Conservation (phyloP, 495 filamentous ascomycete genomes). For the Penicillium cosmopolitanum region DNA sequence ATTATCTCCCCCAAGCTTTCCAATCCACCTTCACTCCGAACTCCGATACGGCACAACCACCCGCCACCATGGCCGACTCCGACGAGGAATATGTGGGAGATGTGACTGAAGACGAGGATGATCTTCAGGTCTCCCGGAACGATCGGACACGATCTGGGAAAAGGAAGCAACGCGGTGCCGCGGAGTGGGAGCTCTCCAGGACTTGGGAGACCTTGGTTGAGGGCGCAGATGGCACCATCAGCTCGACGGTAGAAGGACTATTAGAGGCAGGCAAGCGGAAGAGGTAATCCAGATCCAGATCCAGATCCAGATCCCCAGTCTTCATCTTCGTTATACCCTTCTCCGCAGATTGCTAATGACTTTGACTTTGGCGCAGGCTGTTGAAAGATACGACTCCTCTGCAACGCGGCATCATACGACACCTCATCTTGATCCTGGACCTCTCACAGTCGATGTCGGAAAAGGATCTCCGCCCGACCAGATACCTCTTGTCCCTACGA, state of each 20-base stretch:
- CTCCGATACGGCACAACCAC: neutral
- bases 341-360: neutral
- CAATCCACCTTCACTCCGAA: neutral
- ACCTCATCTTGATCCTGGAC: slow-evolving; percentile 90
- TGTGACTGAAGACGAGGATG: slow-evolving; percentile 82
- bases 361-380: slow-evolving; percentile 51
- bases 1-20: neutral
- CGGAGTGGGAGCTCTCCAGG: slow-evolving; percentile 59
- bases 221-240: slow-evolving; percentile 75
- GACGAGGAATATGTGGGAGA: slow-evolving; percentile 84
- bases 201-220: slow-evolving; percentile 71
- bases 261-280: slow-evolving; percentile 75
- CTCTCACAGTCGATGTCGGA: slow-evolving; percentile 92
- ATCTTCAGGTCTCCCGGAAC: slow-evolving; percentile 56
- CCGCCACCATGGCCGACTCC: slow-evolving; percentile 53
- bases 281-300: slow-evolving; percentile 53
- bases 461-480: slow-evolving; percentile 88
- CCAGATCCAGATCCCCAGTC: neutral
- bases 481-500: slow-evolving; percentile 78
- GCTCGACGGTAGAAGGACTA: slow-evolving; percentile 66
- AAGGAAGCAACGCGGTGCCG: slow-evolving; percentile 59
- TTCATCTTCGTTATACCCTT: no score
- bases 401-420: slow-evolving; percentile 95
- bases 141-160: slow-evolving; percentile 43
- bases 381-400: slow-evolving; percentile 91